Percentiles rank a stretch among this genome's conserved stretches.
Evolutionary conservation across 2,329 filamentous ascomycete genomes (phyloP).

Genomic region (Malbranchea zuffiana): DNA sequence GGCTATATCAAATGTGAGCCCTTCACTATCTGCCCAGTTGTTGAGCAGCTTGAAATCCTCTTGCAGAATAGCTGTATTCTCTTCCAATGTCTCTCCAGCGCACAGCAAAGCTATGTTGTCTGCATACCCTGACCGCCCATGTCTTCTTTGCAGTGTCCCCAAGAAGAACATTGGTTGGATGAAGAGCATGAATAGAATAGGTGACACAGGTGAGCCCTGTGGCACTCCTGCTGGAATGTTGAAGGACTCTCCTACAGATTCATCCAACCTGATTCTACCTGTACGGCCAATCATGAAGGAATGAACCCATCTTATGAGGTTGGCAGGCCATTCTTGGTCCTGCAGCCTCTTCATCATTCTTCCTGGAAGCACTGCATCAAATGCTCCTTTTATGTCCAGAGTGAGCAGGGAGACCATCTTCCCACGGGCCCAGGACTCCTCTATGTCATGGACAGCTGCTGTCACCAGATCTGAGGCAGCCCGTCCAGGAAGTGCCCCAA

Average conservation of each 20-base stretch:
- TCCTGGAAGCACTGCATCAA: conserved; percentile 11
- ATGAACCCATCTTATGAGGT: conserved; percentile 7
- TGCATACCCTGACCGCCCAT: conserved; percentile 1
- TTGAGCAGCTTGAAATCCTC: background rate
- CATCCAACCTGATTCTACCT: background rate
- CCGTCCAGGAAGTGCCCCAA: conserved; percentile 16
- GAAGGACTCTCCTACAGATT: background rate
- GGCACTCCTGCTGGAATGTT: background rate
- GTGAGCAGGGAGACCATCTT: conserved; percentile 6
- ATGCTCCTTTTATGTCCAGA: conserved; percentile 9
- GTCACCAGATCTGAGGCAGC: conserved; percentile 4
- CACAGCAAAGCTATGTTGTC: conserved; percentile 1
- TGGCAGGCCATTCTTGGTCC: conserved; percentile 2
- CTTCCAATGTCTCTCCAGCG: background rate
- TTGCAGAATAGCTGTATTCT: conserved; percentile 1
- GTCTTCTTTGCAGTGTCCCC: background rate
- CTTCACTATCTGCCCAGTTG: background rate
- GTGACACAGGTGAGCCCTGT: conserved; percentile 7
- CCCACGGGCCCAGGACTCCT: background rate
- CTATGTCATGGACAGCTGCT: conserved; percentile 4
- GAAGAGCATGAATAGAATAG: conserved; percentile 6
- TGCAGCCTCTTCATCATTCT: conserved; percentile 1
- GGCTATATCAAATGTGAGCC: conserved; percentile 1
- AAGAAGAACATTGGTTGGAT: conserved; percentile 1
- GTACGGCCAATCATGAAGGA: conserved; percentile 1